These are phyloP conservation scores for Spironucleus salmonicida DNA, from an alignment of 208 protist genomes.

Conservation along the genomic window DNA sequence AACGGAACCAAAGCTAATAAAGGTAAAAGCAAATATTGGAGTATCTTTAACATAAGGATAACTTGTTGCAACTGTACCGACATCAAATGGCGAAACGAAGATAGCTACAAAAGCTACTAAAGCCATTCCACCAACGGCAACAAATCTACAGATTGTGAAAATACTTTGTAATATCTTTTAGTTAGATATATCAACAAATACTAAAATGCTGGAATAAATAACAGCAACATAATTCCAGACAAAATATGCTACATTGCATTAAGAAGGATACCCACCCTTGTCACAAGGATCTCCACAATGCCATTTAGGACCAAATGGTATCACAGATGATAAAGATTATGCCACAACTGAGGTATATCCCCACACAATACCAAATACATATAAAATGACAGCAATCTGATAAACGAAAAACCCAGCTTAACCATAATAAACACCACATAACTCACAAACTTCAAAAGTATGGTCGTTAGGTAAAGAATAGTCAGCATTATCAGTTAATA, in stretches of 20 bases:
- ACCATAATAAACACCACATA: not conserved
- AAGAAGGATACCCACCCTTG: not conserved
- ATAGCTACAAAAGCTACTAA: not conserved
- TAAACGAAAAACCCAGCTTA: not conserved
- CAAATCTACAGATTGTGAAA: slow-evolving; percentile 3
- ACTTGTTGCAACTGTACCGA: too few species aligned
- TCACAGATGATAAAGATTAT: not conserved
- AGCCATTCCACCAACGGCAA: not conserved
- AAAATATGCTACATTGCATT: not conserved
- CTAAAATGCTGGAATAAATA: not conserved
- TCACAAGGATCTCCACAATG: not conserved
- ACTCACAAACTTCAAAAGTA: not conserved
- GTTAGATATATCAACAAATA: slow-evolving; percentile 6
- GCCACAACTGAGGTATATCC: not conserved
- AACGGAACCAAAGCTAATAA: not conserved
- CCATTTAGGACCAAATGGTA: not conserved
- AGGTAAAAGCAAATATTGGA: too few species aligned
- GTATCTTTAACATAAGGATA: too few species aligned
- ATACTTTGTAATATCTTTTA: slow-evolving; percentile 13
- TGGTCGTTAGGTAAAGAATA: not conserved
- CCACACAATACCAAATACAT: not conserved
- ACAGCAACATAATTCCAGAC: not conserved
- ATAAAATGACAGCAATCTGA: not conserved
- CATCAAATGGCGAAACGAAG: not conserved
- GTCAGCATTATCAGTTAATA: too few species aligned